Conservation (phyloP, 2,329 filamentous ascomycete species). For the Cadophora luteo-olivacea region DNA sequence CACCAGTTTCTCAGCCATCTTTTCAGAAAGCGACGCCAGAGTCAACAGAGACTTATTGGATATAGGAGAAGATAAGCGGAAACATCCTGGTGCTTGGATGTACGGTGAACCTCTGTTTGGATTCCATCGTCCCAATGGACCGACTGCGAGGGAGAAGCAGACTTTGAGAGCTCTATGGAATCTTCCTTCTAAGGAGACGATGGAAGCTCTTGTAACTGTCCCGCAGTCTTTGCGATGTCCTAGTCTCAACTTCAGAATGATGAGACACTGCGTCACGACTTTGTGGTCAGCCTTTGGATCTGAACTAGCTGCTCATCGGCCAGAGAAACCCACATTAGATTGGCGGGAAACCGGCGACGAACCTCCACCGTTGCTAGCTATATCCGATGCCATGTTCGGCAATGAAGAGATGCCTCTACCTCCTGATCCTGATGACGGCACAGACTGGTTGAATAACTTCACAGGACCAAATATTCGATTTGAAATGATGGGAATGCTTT, state of each 20-base stretch:
- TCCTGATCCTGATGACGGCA: conserved; percentile 37
- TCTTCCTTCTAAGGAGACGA: conserved; percentile 38
- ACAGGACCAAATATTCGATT: conserved; percentile 40
- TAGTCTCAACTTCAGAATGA: conserved; percentile 32
- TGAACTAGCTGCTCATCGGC: conserved; percentile 32
- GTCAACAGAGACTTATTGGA: conserved; percentile 35
- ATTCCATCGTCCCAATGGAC: conserved; percentile 33
- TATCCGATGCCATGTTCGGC: conserved; percentile 38
- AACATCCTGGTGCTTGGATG: conserved; percentile 38
- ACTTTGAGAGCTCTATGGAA: conserved; percentile 38
- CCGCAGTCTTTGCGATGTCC: conserved; percentile 19
- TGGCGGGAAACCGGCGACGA: conserved; percentile 22
- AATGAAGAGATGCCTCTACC: conserved; percentile 40
- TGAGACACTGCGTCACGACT: conserved; percentile 33
- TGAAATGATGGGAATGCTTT: conserved; percentile 42
- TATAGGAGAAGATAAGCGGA: conserved; percentile 38
- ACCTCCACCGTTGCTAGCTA: conserved; percentile 22
- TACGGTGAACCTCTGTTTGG: conserved; percentile 39
- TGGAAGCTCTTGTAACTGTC: conserved; percentile 30
- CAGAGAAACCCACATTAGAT: conserved; percentile 11
- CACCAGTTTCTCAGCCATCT: conserved; percentile 42
- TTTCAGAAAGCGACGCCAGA: conserved; percentile 34
- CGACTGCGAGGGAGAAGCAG: conserved; percentile 33
- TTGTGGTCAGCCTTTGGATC: conserved; percentile 37
- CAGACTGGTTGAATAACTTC: conserved; percentile 42